phyloP scores from a whole-genome alignment of 139 green algal species.

The Haematococcus sp. region DNA sequence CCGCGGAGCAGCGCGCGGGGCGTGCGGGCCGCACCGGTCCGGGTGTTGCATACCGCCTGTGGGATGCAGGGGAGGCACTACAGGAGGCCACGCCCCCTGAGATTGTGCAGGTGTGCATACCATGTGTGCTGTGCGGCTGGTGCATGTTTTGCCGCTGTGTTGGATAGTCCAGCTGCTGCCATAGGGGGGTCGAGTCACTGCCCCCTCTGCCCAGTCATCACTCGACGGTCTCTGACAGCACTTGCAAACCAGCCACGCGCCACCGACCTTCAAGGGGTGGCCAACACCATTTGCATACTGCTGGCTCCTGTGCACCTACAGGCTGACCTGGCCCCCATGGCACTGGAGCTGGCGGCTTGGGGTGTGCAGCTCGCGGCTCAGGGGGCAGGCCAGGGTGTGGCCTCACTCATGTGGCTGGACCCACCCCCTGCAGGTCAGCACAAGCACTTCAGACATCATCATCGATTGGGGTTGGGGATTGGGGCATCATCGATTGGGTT shows the following conservation, averaged over 20 bases:
- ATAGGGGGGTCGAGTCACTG: not conserved
- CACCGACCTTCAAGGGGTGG: not conserved
- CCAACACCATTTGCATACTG: not conserved
- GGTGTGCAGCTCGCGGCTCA: slow-evolving; percentile 6
- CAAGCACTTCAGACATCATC: too few relatives aligned
- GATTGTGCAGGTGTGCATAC: slow-evolving; percentile 27
- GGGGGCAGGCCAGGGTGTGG: not conserved
- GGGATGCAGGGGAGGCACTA: slow-evolving; percentile 29
- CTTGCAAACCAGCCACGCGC: not conserved
- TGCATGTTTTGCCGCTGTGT: too few relatives aligned
- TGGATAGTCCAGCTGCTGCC: not conserved
- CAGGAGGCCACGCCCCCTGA: slow-evolving; percentile 34
- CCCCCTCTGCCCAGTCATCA: not conserved
- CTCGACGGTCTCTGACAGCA: not conserved
- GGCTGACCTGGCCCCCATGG: slow-evolving; percentile 55
- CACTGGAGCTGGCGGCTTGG: slow-evolving; percentile 54
- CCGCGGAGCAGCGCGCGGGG: slow-evolving; percentile 53
- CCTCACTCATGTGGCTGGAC: slow-evolving; percentile 59
- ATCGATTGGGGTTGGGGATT: too few relatives aligned
- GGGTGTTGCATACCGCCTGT: slow-evolving; percentile 57
- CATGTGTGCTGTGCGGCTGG: not conserved
- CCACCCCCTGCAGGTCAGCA: slow-evolving; percentile 32
- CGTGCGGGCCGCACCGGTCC: slow-evolving; percentile 53
- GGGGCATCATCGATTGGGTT: too few relatives aligned
- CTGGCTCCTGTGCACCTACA: not conserved